Conservation (phyloP, 2,329 filamentous ascomycete genomes). For the Clonostachys byssicola region DNA sequence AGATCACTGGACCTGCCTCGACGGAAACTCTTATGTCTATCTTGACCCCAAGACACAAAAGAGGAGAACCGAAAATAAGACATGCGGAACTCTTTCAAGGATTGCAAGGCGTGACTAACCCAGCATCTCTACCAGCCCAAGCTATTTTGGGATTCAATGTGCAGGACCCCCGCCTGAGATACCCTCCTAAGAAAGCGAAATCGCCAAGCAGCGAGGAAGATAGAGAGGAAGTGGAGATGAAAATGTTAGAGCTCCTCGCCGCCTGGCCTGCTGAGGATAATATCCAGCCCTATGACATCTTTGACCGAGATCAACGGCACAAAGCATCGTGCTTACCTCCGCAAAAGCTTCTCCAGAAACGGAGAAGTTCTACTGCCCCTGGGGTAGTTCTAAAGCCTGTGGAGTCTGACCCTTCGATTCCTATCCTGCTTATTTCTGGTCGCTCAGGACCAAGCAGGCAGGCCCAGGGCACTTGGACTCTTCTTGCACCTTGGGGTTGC, state of each 20-base stretch:
- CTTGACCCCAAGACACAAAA: conserved; percentile 47
- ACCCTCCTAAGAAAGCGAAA: conserved; percentile 59
- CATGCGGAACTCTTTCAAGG: conserved; percentile 46
- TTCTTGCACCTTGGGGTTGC: conserved; percentile 88
- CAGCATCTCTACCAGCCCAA: conserved; percentile 64
- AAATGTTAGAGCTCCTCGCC: conserved; percentile 57
- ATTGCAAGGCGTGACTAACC: conserved; percentile 59
- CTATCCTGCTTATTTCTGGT: conserved; percentile 65
- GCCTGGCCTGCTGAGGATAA: conserved; percentile 62
- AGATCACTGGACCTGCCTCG: conserved; percentile 63
- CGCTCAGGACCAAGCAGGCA: conserved; percentile 40
- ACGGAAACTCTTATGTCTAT: conserved; percentile 73
- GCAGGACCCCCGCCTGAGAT: conserved; percentile 74
- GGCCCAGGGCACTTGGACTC: conserved; percentile 70
- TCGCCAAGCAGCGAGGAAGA: conserved; percentile 7
- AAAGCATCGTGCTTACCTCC: conserved; percentile 63
- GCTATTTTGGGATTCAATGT: conserved; percentile 69
- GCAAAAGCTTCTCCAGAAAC: conserved; percentile 77
- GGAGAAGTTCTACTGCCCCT: conserved; percentile 59
- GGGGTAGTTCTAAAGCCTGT: conserved; percentile 57
- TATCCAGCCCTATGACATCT: conserved; percentile 50
- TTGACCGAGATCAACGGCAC: conserved; percentile 63
- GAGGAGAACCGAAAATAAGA: conserved; percentile 15
- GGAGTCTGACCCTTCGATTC: conserved; percentile 69
- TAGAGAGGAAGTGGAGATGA: conserved; percentile 17